Base-by-base conservation (phyloP, 2,329 filamentous ascomycete species). In the Aspergillus calidoustus region DNA sequence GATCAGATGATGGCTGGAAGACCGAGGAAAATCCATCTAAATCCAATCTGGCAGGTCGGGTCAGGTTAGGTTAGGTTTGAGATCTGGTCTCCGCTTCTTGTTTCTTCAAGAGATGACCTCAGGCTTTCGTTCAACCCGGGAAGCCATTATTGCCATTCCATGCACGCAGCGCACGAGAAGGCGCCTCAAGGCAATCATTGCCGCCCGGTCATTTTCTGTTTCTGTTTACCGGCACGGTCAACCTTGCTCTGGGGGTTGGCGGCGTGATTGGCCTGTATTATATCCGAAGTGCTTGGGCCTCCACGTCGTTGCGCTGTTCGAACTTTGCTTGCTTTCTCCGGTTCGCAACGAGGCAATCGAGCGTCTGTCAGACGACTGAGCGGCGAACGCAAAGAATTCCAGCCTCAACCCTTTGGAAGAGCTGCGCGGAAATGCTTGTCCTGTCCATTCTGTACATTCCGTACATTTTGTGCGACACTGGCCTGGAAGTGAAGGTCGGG, bases 231-330 rank as follows among this genome's bases (percentile, higher is more conserved):
- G 28, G 22, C 28, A 54, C 50, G 23, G 41, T 48, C 43, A 59
- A 59, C 31, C 54, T 57, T 57, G 17, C 44, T 48, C 22, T 19
- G n/a, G 47, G 46, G n/a, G 15, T 25, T 50, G n/a, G 8, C 17
- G n/a, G 15, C 2, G n/a, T 30, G 58, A 65, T 63, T 66, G 66
- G 66, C 25, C 49, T 41, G 30, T 28, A 41, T 52, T 61, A 53
- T 57, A 60, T 59, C 66, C 65, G 65, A 1, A 64, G 66, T 67
- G 66, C 66, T 67, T 66, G 64, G 65, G 54, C 65, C 66, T 64
- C 65, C 34, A 15, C 34, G 34, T 38, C 9, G 53, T 53, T 57
- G 43, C 17, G 55, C 47, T 54, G 51, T 50, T 41, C 55, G 19
- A 43, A 38, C 52, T 23, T 25, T 28, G 44, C 23, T 38, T 30